Evolutionary conservation across 2,329 filamentous ascomycete genomes (phyloP).

Genomic region (Fusarium verticillioides): DNA sequence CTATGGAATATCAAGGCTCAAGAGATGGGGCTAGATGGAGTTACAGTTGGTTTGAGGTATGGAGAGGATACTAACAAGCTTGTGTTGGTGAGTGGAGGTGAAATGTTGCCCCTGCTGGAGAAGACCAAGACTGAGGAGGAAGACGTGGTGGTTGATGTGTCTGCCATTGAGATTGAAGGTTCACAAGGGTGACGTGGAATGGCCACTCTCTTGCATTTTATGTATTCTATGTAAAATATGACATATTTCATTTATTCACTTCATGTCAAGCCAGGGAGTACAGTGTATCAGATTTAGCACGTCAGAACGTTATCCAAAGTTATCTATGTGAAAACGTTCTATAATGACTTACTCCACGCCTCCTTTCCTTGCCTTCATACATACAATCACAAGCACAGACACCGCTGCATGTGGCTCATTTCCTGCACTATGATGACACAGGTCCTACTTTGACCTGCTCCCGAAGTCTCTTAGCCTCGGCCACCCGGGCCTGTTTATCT

Average conservation of each 20-base stretch:
- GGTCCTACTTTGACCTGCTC: conserved; percentile 69
- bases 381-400: conserved; percentile 22
- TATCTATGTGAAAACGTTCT: conserved; percentile 8
- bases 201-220: too few relatives aligned
- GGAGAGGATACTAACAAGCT: conserved; percentile 53
- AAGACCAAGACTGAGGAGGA: not conserved
- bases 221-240: not conserved
- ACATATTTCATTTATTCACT: not conserved
- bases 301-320: conserved; percentile 12
- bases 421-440: conserved; percentile 38
- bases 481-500: conserved; percentile 50
- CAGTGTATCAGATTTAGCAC: not conserved
- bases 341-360: not conserved
- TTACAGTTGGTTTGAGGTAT: conserved; percentile 63
- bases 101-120: conserved; percentile 46
- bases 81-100: conserved; percentile 64
- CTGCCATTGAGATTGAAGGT: conserved; percentile 1
- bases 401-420: conserved; percentile 5
- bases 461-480: conserved; percentile 55
- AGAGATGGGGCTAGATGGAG: conserved; percentile 69
- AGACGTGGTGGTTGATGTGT: not conserved
- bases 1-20: conserved; percentile 77
- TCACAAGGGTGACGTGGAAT: not conserved
- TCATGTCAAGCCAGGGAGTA: not conserved
- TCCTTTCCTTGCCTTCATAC: not conserved